phyloP scores from a whole-genome alignment of 2,329 filamentous ascomycete genomes.

The Huntiella bhutanensis region DNA sequence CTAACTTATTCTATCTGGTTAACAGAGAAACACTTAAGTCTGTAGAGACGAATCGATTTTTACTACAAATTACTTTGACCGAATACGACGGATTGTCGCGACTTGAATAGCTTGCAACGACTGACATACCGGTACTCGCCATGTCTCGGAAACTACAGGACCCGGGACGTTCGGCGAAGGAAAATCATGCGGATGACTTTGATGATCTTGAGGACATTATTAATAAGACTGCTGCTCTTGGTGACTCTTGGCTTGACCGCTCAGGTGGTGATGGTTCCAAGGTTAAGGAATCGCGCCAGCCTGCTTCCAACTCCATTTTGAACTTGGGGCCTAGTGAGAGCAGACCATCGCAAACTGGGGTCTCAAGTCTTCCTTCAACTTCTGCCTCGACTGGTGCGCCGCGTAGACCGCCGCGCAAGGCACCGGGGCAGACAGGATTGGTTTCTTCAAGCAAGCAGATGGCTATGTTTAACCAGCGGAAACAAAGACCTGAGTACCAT shows the following conservation, averaged over 20 bases:
- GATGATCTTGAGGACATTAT: constrained; percentile 10
- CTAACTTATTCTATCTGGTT: not conserved
- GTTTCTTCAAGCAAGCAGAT: constrained; percentile 34
- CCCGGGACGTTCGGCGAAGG: not conserved
- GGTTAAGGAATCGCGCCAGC: not conserved
- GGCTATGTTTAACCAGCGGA: constrained; percentile 36
- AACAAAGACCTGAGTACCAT: constrained; percentile 38
- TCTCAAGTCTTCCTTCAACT: too few species aligned
- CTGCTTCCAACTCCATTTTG: not conserved
- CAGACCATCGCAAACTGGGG: not conserved
- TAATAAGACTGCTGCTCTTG: constrained; percentile 9
- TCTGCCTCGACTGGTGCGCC: too few species aligned
- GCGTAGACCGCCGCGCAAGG: too few species aligned
- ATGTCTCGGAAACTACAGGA: constrained; percentile 6
- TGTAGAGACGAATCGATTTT: too few species aligned
- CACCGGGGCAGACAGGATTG: constrained; percentile 17
- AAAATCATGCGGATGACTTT: constrained; percentile 1
- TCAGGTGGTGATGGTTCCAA: not conserved
- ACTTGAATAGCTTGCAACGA: not conserved
- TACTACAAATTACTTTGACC: too few species aligned
- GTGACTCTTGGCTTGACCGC: constrained; percentile 9
- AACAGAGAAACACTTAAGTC: too few species aligned
- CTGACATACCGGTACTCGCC: not conserved
- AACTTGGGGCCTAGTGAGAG: not conserved
- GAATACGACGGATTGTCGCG: too few species aligned